Percentiles rank a stretch among this genome's conserved stretches.
These are phyloP conservation scores for Gynandropsis gynandra DNA, from an alignment of 345 rosid genomes.

Conservation along the genomic window DNA sequence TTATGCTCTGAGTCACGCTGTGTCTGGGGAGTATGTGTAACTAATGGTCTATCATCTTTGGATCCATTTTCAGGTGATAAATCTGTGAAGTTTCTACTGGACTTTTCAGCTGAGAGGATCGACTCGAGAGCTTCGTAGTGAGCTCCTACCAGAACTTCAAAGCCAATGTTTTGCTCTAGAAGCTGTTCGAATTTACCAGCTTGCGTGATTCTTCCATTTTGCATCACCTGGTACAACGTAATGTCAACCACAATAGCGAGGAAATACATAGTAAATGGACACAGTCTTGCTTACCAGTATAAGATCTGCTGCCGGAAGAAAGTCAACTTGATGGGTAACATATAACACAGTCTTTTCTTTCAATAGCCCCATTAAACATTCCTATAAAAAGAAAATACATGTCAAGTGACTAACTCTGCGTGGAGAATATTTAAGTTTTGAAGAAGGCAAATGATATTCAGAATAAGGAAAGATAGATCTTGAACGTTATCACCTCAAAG, in stretches of 20 bases:
- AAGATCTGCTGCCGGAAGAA: slow-evolving; percentile 88
- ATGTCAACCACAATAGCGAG: slow-evolving; percentile 5
- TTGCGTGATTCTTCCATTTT: slow-evolving; percentile 79
- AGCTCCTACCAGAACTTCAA: slow-evolving; percentile 87
- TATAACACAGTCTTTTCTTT: slow-evolving; percentile 69
- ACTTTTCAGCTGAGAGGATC: slow-evolving; percentile 48
- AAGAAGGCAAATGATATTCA: neutral
- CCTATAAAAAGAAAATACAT: slow-evolving; percentile 36
- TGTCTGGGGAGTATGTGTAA: slow-evolving; percentile 28
- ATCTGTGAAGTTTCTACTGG: slow-evolving; percentile 42
- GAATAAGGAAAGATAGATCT: neutral
- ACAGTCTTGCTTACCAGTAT: slow-evolving; percentile 54
- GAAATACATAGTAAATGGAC: neutral
- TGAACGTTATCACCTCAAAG: slow-evolving; percentile 42
- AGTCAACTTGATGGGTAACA: slow-evolving; percentile 97
- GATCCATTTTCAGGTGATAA: slow-evolving; percentile 30
- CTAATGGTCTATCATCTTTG: slow-evolving; percentile 31
- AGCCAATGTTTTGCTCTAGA: slow-evolving; percentile 68
- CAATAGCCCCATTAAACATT: slow-evolving; percentile 79
- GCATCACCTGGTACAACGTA: slow-evolving; percentile 59
- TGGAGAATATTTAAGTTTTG: neutral
- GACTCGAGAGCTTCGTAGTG: slow-evolving; percentile 75
- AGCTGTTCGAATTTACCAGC: slow-evolving; percentile 74
- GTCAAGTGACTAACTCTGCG: neutral
- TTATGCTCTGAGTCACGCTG: slow-evolving; percentile 48